A percentile compares a stretch with the other conserved stretches of the same genome.
Conservation (phyloP, 345 rosid species). For the Camelina sativa region DNA sequence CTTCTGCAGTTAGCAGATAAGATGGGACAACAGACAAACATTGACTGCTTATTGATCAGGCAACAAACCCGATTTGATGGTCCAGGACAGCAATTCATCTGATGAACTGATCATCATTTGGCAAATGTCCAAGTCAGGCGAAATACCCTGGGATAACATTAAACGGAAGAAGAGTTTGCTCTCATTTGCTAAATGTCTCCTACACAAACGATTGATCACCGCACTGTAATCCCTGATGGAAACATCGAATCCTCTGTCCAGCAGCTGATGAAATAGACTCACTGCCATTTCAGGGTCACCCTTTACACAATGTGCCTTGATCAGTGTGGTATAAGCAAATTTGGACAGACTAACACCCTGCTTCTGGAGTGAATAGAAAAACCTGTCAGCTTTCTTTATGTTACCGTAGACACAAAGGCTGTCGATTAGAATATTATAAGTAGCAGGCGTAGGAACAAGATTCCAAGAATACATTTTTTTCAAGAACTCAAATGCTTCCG, state of each 20-base stretch:
- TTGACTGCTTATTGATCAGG: conserved; percentile 39
- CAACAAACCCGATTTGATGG: conserved; percentile 56
- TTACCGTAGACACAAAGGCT: conserved; percentile 60
- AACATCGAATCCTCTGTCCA: conserved; percentile 62
- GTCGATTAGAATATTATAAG: conserved; percentile 64
- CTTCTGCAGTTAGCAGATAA: conserved; percentile 30
- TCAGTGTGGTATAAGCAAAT: conserved; percentile 63
- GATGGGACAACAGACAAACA: conserved; percentile 8
- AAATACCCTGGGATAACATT: conserved; percentile 62
- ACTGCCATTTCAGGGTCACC: conserved; percentile 58
- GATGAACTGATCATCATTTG: conserved; percentile 54
- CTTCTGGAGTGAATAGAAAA: conserved; percentile 54
- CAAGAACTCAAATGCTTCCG: conserved; percentile 51
- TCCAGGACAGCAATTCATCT: conserved; percentile 52
- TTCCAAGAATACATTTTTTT: conserved; percentile 52
- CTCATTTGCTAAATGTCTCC: conserved; percentile 48
- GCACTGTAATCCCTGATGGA: conserved; percentile 71
- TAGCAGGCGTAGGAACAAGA: conserved; percentile 58
- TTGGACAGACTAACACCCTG: conserved; percentile 47
- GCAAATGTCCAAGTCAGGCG: conserved; percentile 67
- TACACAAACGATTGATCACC: conserved; percentile 74
- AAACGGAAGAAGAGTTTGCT: conserved; percentile 55
- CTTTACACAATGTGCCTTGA: conserved; percentile 79
- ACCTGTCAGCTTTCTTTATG: conserved; percentile 54
- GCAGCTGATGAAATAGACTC: conserved; percentile 54